Evolutionary conservation across 2,329 filamentous ascomycete genomes (phyloP).

Genomic region (Pestalotiopsis sp.): DNA sequence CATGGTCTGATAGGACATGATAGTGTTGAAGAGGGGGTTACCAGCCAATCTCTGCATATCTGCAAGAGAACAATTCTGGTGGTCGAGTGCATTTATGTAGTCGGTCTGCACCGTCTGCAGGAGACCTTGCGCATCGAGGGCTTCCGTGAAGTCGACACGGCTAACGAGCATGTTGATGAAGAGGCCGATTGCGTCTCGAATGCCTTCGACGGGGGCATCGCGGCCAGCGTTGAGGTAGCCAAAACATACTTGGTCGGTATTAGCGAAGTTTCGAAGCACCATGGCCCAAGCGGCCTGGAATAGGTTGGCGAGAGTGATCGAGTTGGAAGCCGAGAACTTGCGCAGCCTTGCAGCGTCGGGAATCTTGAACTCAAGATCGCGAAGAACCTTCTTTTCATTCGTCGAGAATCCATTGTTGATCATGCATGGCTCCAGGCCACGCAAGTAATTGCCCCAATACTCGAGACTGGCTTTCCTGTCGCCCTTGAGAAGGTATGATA

Average conservation of each 20-base stretch:
- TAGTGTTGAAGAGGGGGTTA: constrained; percentile 8
- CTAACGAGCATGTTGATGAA: constrained; percentile 58
- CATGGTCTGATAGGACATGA: constrained; percentile 12
- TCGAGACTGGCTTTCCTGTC: constrained; percentile 17
- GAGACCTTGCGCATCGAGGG: constrained; percentile 35
- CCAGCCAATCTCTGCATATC: constrained; percentile 37
- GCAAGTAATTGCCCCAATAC: constrained; percentile 28
- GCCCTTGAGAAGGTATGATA: constrained; percentile 20
- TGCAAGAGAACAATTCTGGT: constrained; percentile 50
- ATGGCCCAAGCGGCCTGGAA: constrained; percentile 8
- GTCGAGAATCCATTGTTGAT: constrained; percentile 17
- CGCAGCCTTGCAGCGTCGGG: constrained; percentile 18
- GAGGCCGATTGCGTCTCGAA: constrained; percentile 48
- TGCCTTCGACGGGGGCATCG: constrained; percentile 47
- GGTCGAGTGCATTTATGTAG: constrained; percentile 43
- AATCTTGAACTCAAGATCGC: constrained; percentile 20
- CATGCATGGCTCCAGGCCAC: constrained; percentile 26
- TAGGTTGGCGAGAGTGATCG: constrained; percentile 31
- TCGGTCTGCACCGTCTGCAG: constrained; percentile 45
- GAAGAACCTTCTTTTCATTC: neutral
- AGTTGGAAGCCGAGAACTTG: constrained; percentile 37
- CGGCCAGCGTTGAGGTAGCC: constrained; percentile 53
- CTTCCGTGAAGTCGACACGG: constrained; percentile 37
- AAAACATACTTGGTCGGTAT: constrained; percentile 2
- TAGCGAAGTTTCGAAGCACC: constrained; percentile 5